Base-by-base conservation (phyloP, 306 rosid species). In the Trichosanthes truncata region DNA sequence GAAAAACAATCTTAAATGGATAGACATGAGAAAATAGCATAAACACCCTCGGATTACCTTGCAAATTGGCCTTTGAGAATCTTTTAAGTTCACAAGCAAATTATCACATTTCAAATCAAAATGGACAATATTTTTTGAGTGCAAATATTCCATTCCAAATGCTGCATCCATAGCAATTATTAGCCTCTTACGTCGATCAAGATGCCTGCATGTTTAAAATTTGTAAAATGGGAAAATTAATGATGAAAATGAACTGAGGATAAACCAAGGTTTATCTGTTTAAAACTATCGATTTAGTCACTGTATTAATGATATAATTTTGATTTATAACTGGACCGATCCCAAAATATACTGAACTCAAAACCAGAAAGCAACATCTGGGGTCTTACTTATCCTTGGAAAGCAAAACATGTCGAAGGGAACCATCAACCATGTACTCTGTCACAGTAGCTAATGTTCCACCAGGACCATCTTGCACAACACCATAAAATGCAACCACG, bases 161-260 rank as follows among this genome's bases (percentile, higher is more conserved):
- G 97, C 97, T 75, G 97, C 94, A 86, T 93, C 97, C 97, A 89
- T 93, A 48, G 96, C 96, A 79, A 93, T 91, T 80, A 93, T 91
- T 36, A 93, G 83, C 86, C 91, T 86, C 89, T 91, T 93, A 80
- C 93, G 96, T 38, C 94, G 93, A 80, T 93, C 97, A 80, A 93
- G 97, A 85, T 86, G 80, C 91, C 98, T 93, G 83, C 81, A 80
- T 81, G 49, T 17, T 29, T 81, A 67, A 81, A 79, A 41, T 77
- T 80, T 48, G 80, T 62, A 80, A 84, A 80, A 69, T 67, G 51
- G 49, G 61, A 61, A 9, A 52, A 9, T 57, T 46, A 15, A 17
- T 29, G 0, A 73, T 26, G 41, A 73, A 25, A 13, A 45, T 26
- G 31, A 25, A 73, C 41, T 25, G 52, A 23, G 40, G 56, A 77